Evolutionary conservation across 2,329 filamentous ascomycete genomes (phyloP), one percentile per base, ranked within the genome.

Genomic region (Fusarium dimerum): DNA sequence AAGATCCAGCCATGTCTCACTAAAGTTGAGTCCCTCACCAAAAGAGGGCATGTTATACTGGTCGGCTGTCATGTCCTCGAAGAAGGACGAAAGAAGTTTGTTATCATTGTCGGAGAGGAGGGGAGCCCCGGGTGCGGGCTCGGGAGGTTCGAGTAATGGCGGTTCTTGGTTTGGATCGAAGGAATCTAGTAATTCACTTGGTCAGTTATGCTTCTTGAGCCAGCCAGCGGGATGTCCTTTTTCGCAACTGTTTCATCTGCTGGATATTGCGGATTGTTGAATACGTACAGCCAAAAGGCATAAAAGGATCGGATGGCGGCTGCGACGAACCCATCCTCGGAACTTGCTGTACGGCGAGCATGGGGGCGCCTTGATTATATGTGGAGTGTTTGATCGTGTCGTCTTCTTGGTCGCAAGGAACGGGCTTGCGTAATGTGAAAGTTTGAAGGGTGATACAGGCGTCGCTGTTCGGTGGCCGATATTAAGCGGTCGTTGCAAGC

Each of bases 231-330:
- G 20, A 26, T 26, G 20, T 26, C 20, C 20, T 26, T 26, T 5
- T 26, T 26, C 20, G 20, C 20, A 26, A 26, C 20, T 26, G 20
- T 5, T 5, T 26, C 20, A 26, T 26, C 20, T 26, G 20, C 20
- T 26, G 20, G 20, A 26, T 26, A 26, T 26, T 26, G 20, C 20
- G 20, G 20, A 26, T 26, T 26, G 20, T 26, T 26, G 20, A 26
- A 26, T 43, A 80, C 85, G 63, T 78, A 89, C 86, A 89, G 66
- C 86, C 86, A 78, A 89, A 89, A 38, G 83, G 82, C 66, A 82
- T 73, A 59, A 80, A 76, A 51, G 77, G 73, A 63, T 83, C 77
- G 64, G 79, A 66, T 53, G 70, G 67, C 68, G 78, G 77, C 73
- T 79, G 79, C 73, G 75, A 78, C 73, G 81, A 80, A 78, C 75